phyloP scores from a whole-genome alignment of 352 stramenopile genomes.

The Phytophthora crassamura region DNA sequence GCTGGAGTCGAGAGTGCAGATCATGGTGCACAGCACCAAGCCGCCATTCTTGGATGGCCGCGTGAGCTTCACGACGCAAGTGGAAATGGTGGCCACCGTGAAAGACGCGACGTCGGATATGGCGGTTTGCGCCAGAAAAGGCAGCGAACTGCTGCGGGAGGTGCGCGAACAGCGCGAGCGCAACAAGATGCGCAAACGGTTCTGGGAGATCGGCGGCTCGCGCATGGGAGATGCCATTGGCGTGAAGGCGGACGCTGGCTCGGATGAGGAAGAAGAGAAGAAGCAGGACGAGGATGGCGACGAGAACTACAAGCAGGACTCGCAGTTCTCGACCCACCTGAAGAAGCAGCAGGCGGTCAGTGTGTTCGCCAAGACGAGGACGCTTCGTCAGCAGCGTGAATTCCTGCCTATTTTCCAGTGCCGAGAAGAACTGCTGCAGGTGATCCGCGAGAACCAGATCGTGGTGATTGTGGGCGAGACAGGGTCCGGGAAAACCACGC shows the following conservation, averaged over 20 bases:
- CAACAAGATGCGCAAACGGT: conserved; percentile 97
- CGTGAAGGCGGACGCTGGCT: conserved; percentile 71
- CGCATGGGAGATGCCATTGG: conserved; percentile 97
- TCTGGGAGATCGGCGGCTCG: conserved; percentile 98
- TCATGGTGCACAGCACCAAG: conserved; percentile 98
- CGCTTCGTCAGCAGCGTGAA: conserved; percentile 95
- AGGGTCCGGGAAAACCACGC: conserved; percentile 97
- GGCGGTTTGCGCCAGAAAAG: conserved; percentile 94
- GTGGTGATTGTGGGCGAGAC: conserved; percentile 99
- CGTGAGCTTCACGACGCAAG: conserved; percentile 95
- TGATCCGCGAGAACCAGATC: conserved; percentile 98
- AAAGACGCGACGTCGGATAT: conserved; percentile 97
- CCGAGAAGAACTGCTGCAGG: conserved; percentile 95
- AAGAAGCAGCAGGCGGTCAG: conserved; percentile 93
- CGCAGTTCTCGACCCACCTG: conserved; percentile 94
- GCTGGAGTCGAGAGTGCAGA: conserved; percentile 93
- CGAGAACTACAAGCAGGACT: conserved; percentile 95
- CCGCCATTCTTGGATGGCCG: conserved; percentile 96
- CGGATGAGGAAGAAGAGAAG: conserved; percentile 68
- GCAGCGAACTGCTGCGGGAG: conserved; percentile 86
- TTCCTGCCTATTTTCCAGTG: conserved; percentile 97
- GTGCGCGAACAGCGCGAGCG: conserved; percentile 81
- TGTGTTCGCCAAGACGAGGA: conserved; percentile 97
- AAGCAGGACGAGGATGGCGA: conserved; percentile 54
- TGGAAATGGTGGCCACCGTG: conserved; percentile 96